These are phyloP conservation scores for Flaveria ramosissima DNA, from an alignment of 129 eudicot species.

Conservation along the genomic window DNA sequence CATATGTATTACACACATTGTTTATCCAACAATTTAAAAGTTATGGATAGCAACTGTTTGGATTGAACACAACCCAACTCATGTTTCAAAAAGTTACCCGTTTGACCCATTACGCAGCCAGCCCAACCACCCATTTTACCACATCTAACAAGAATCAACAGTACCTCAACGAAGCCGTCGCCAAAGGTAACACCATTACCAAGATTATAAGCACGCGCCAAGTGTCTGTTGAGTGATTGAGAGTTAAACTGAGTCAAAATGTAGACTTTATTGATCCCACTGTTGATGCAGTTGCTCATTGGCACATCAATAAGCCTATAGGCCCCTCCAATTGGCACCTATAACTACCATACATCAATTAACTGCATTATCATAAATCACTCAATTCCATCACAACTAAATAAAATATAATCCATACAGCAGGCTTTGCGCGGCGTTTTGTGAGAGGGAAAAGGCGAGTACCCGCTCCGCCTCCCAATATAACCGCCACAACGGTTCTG, in stretches of 20 bases:
- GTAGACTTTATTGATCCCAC: conserved; percentile 89
- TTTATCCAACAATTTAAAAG: background rate
- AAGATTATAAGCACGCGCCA: conserved; percentile 77
- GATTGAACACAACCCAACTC: background rate
- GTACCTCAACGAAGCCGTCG: conserved; percentile 90
- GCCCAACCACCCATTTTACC: background rate
- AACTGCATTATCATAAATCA: conserved; percentile 21
- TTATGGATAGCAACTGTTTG: background rate
- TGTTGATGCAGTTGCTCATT: conserved; percentile 96
- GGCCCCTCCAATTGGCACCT: conserved; percentile 98
- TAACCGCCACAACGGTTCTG: conserved; percentile 70
- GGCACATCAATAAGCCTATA: conserved; percentile 95
- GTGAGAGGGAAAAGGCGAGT: conserved; percentile 96
- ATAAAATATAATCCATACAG: conserved; percentile 52
- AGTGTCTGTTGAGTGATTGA: conserved; percentile 88
- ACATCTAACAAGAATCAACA: background rate
- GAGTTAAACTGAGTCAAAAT: conserved; percentile 95
- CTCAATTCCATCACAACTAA: background rate
- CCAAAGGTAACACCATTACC: conserved; percentile 78
- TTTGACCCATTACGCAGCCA: conserved; percentile 1
- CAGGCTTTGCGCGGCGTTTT: conserved; percentile 91
- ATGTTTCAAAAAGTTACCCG: background rate
- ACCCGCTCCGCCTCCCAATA: conserved; percentile 97
- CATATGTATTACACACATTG: background rate
- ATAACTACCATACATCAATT: conserved; percentile 23